Conservation (phyloP, 208 protist genomes). For the Sergeia podlipaevii region DNA sequence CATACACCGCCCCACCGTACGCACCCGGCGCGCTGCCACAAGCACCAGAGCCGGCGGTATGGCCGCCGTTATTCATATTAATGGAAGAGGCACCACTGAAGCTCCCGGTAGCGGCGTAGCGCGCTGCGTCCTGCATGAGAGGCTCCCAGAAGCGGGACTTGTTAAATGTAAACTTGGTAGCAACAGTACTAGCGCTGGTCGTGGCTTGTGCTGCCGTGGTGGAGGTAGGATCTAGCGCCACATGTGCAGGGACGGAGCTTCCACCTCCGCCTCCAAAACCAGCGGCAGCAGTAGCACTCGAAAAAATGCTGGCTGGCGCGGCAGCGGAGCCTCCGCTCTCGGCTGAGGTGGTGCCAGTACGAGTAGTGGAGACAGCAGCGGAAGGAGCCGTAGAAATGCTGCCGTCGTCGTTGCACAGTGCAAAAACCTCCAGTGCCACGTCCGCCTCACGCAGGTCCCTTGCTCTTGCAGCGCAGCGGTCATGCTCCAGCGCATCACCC, state of each 20-base stretch:
- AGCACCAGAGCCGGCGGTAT: no score
- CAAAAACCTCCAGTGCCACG: conserved; percentile 71
- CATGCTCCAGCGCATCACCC: conserved; percentile 21
- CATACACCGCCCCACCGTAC: not conserved
- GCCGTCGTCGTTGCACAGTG: conserved; percentile 15
- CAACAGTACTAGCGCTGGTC: not conserved
- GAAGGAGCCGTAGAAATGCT: not conserved
- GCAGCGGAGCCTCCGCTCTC: not conserved
- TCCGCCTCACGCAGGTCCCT: conserved; percentile 43
- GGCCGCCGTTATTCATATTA: no score
- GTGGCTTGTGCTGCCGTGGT: not conserved
- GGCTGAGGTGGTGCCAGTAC: not conserved
- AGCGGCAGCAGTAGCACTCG: not conserved
- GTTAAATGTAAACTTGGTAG: no score
- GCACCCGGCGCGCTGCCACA: not conserved
- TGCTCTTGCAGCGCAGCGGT: conserved; percentile 33
- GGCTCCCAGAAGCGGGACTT: conserved; percentile 23
- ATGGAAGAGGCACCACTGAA: no score
- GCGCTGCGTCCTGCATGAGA: conserved; percentile 14
- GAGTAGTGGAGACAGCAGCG: not conserved
- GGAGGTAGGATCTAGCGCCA: not conserved
- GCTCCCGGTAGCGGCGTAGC: no score
- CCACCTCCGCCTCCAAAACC: not conserved
- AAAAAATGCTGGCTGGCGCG: not conserved
- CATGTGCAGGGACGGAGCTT: no score